Base-by-base conservation (phyloP, 2,329 filamentous ascomycete species). In the Passalora sequoiae region DNA sequence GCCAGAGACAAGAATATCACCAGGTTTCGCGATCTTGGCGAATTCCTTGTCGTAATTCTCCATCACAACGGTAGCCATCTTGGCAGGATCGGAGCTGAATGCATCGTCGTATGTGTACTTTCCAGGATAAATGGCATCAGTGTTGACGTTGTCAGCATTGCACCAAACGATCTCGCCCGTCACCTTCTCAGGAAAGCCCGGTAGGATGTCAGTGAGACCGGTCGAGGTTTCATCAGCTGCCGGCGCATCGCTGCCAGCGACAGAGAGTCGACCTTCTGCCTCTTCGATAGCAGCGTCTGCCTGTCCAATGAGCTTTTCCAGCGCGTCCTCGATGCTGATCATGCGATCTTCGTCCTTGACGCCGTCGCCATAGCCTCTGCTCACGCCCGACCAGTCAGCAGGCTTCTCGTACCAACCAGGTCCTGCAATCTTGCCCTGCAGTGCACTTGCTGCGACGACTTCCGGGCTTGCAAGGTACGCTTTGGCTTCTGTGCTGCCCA, bases 51-150 rank as follows among this genome's bases (percentile, higher is more conserved):
- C 91, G 68, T 95, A 97, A 73, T 97, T 97, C 63, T 84, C 77
- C 89, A 97, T 96, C 66, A 85, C 89, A 0, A 89, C 89, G 53
- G 85, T 72, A 0, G 88, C 87, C 91, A 97, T 96, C 44, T 80
- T 80, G 49, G 87, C 83, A 0, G 68, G 71, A 0, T 84, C 69
- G 0, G 96, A 73, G 0, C 84, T 69, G 1, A 97, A 74, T 57
- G 86, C 77, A 60, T 97, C 89, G 62, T 94, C 87, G 67, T 97
- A 97, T 0, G 89, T 96, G 65, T 87, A 89, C 62, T 89, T 89
- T 4, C 86, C 88, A 0, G 89, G 85, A 65, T 97, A 97, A 63
- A 97, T 95, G 41, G 78, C 83, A 60, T 97, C 91, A 0, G 91
- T 97, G 68, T 92, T 86, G 63, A 96, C 80, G 67, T 94, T 94